A percentile compares a stretch with the other conserved stretches of the same genome.
Conservation (phyloP, 225 moss, liverwort and hornwort genomes). For the Polytrichum formosum region DNA sequence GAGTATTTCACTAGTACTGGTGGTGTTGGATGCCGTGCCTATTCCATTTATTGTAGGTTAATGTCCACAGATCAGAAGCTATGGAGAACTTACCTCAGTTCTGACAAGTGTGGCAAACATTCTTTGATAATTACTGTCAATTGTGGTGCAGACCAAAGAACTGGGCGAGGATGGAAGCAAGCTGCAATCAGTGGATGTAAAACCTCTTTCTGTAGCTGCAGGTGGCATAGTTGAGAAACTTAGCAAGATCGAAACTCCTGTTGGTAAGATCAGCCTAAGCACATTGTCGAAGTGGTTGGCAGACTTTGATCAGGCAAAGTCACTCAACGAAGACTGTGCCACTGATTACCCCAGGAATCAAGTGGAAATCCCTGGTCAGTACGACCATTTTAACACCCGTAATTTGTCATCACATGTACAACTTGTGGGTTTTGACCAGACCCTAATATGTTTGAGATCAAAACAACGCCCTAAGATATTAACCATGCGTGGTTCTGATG, state of each 20-base stretch:
- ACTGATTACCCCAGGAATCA: slow-evolving; percentile 19
- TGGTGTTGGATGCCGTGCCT: too few relatives aligned
- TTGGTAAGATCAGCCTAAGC: slow-evolving; percentile 64
- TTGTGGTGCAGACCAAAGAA: slow-evolving; percentile 42
- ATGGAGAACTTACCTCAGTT: too few relatives aligned
- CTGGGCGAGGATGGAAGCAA: slow-evolving; percentile 70
- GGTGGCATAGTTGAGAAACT: slow-evolving; percentile 39
- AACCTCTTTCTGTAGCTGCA: slow-evolving; percentile 35
- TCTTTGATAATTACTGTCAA: slow-evolving; percentile 2
- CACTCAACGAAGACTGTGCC: slow-evolving; percentile 25
- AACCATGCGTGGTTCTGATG: slow-evolving; percentile 93
- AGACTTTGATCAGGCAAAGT: slow-evolving; percentile 61
- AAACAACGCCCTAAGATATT: slow-evolving; percentile 88
- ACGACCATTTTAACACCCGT: slow-evolving; percentile 49
- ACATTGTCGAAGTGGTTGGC: slow-evolving; percentile 89
- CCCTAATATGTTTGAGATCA: slow-evolving; percentile 63
- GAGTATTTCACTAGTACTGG: too few relatives aligned
- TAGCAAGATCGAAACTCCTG: slow-evolving; percentile 45
- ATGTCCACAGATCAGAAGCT: too few relatives aligned
- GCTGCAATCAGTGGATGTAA: slow-evolving; percentile 57
- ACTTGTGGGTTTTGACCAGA: slow-evolving; percentile 83
- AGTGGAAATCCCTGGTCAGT: slow-evolving; percentile 85
- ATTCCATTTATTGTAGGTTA: too few relatives aligned
- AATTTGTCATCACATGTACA: slow-evolving; percentile 43
- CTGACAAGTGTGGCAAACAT: too few relatives aligned